Base-by-base conservation (phyloP, 129 eudicot genomes). In the Deinandra increscens region DNA sequence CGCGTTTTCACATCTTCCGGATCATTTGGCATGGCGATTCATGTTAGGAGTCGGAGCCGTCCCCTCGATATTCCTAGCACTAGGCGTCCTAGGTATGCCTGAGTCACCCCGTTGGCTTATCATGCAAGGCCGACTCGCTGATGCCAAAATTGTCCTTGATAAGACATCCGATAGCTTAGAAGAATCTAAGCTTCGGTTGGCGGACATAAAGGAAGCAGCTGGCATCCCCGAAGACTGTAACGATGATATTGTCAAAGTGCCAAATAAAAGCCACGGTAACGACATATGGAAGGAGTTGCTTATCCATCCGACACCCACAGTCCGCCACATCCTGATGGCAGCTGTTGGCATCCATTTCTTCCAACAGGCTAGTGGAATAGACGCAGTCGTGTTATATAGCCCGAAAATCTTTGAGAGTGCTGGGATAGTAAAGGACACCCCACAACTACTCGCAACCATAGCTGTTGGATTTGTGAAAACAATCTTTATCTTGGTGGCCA, bases 31-130 rank as follows among this genome's bases (percentile, higher is more conserved):
- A 48, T 87, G 95, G 95, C 84, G 95, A 23, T 71, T 87, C 61
- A 87, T 87, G 95, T 77, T 87, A 44, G 95, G 95, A 13, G 72
- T 87, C 7, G 88, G 90, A 13, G 84, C 82, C 1, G 3, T 87
- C 55, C 95, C 90, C 0, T 80, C 95, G 9, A 9, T 87, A 33
- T 74, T 84, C 77, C 37, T 87, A 14, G 86, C 82, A 36, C 2
- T 80, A 14, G 84, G 85, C n/a, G 84, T 87, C 13, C 51, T 86
- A 18, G 88, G 84, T 54, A 83, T 86, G 91, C 91, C 91, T n/a
- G 95, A 87, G 79, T 87, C 95, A 0, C 95, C 95, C 3, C 85
- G 95, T 50, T 87, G 95, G 95, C 90, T 87, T 6, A 84, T 87
- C 34, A 60, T 82, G 75, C 94, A 84, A 46, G 89, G 94, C 33